These are phyloP conservation scores for Cladophialophora carrionii DNA, from an alignment of 2,329 filamentous ascomycete species.

Conservation along the genomic window DNA sequence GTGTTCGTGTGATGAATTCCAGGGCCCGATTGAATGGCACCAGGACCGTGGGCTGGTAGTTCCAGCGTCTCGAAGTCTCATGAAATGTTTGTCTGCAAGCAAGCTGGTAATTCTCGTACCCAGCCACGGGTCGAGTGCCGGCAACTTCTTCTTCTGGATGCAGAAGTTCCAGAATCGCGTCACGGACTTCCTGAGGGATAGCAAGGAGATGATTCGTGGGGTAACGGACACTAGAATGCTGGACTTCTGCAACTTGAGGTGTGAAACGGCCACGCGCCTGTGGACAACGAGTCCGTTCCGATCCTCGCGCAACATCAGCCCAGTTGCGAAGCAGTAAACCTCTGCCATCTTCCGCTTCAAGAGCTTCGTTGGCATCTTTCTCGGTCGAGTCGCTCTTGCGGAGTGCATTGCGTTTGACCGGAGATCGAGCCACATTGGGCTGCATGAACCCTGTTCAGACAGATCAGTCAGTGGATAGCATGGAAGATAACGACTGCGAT, in stretches of 20 bases:
- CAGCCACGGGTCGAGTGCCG: constrained; percentile 13
- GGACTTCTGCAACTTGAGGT: constrained; percentile 1
- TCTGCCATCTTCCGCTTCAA: background rate
- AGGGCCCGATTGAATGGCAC: constrained; percentile 20
- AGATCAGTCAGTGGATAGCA: background rate
- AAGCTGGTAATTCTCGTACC: constrained; percentile 21
- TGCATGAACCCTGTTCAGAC: background rate
- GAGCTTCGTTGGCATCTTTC: background rate
- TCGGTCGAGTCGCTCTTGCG: background rate
- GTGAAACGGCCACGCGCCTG: background rate
- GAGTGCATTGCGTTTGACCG: background rate
- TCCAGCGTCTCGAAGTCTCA: constrained; percentile 15
- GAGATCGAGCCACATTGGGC: background rate
- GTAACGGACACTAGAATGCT: constrained; percentile 13
- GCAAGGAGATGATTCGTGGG: constrained; percentile 27
- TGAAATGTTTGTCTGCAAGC: constrained; percentile 28
- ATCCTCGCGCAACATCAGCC: background rate
- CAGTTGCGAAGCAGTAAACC: background rate
- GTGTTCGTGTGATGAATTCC: constrained; percentile 13
- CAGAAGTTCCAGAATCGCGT: constrained; percentile 11
- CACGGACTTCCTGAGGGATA: constrained; percentile 31
- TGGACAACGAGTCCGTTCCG: background rate
- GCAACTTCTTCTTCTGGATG: background rate
- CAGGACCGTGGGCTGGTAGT: constrained; percentile 7
- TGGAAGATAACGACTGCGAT: background rate